Conservation (phyloP, 768 basidiomycete genomes). For the Boletellus ananas region DNA sequence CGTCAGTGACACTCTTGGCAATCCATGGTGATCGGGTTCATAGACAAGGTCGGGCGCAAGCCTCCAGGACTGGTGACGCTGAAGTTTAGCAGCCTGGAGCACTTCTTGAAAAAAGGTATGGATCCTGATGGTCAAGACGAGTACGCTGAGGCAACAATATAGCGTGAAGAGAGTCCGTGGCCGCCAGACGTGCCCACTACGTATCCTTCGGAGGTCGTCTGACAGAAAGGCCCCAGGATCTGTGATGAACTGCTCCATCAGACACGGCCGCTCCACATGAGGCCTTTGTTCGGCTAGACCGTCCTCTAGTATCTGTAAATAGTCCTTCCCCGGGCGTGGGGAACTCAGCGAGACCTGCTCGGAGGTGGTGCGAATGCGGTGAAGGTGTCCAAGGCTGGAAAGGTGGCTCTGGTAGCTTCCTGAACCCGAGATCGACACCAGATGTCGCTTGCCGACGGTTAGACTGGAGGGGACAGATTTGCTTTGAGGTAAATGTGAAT, state of each 20-base stretch:
- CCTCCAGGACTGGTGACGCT: not conserved
- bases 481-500: slow-evolving; percentile 18
- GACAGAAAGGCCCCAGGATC: slow-evolving; percentile 23
- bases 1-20: slow-evolving; percentile 21
- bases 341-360: slow-evolving; percentile 16
- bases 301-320: slow-evolving; percentile 14
- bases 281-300: slow-evolving; percentile 16
- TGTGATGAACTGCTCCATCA: slow-evolving; percentile 25
- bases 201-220: slow-evolving; percentile 26
- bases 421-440: slow-evolving; percentile 30
- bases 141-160: slow-evolving; percentile 42
- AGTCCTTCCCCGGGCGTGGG: slow-evolving; percentile 3
- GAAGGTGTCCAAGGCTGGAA: slow-evolving; percentile 40
- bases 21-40: not conserved
- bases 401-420: slow-evolving; percentile 46
- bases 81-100: not conserved
- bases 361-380: slow-evolving; percentile 34
- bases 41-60: not conserved
- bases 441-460: slow-evolving; percentile 12
- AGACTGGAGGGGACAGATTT: slow-evolving; percentile 25
- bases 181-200: slow-evolving; percentile 22
- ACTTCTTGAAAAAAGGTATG: slow-evolving; percentile 5
- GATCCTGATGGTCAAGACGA: slow-evolving; percentile 35
- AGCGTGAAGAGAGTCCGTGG: slow-evolving; percentile 32
- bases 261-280: slow-evolving; percentile 18